Percentiles rank a stretch among this genome's conserved stretches.
Conservation (phyloP, 2,329 filamentous ascomycete species). For the Xylariomycetidae sp. region DNA sequence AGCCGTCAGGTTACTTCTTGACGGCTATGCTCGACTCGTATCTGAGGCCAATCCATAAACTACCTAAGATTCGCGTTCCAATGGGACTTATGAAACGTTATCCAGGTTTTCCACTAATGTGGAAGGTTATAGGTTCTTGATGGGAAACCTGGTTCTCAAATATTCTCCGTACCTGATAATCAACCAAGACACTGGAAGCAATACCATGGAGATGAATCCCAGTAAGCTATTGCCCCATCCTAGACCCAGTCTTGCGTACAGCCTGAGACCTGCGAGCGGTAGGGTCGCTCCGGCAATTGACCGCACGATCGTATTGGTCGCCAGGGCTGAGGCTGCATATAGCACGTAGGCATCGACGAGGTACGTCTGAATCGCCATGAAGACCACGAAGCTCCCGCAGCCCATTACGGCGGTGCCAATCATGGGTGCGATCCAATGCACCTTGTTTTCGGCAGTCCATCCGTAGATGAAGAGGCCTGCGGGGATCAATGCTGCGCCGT, state of each 20-base stretch:
- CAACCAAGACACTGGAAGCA: too few relatives aligned
- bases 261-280: constrained; percentile 39
- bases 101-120: too few relatives aligned
- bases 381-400: constrained; percentile 30
- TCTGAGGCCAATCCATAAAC: not conserved
- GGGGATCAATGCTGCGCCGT: constrained; percentile 20
- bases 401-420: constrained; percentile 42
- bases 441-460: constrained; percentile 22
- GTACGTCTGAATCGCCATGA: constrained; percentile 51
- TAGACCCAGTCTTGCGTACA: constrained; percentile 24
- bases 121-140: too few relatives aligned
- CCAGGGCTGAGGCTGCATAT: constrained; percentile 39
- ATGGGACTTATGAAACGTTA: too few relatives aligned
- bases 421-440: constrained; percentile 49
- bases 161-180: too few relatives aligned
- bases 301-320: constrained; percentile 51
- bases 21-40: not conserved
- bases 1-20: not conserved
- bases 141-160: too few relatives aligned
- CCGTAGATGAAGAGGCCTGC: constrained; percentile 29
- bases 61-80: constrained; percentile 5
- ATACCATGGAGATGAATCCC: constrained; percentile 23
- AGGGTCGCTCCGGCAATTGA: constrained; percentile 45
- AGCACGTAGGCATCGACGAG: constrained; percentile 45
- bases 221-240: constrained; percentile 28